phyloP scores from a whole-genome alignment of 805 yeast species.

The Pichia pseudocactophila region DNA sequence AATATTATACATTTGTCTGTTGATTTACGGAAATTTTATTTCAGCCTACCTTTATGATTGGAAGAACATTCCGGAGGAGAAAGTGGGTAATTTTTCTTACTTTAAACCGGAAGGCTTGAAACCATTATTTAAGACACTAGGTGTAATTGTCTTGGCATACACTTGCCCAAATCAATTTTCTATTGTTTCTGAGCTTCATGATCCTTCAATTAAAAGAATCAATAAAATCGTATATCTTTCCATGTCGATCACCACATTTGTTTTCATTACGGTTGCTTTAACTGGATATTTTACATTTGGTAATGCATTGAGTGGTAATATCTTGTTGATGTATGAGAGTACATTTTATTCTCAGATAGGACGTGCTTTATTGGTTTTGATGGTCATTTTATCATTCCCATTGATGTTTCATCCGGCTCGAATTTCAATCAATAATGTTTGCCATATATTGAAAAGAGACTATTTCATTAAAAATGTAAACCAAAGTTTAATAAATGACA shows the following conservation, averaged over 20 bases:
- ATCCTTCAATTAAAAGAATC: slow-evolving; percentile 42
- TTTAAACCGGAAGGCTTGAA: slow-evolving; percentile 34
- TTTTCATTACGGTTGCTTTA: slow-evolving; percentile 59
- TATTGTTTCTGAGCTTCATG: slow-evolving; percentile 59
- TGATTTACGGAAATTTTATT: slow-evolving; percentile 44
- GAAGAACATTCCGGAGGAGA: slow-evolving; percentile 34
- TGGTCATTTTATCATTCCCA: slow-evolving; percentile 73
- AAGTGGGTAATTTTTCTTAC: slow-evolving; percentile 37
- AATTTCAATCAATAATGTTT: slow-evolving; percentile 59
- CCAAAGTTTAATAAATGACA: slow-evolving; percentile 1
- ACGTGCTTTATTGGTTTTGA: slow-evolving; percentile 52
- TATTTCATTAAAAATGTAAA: too few relatives aligned
- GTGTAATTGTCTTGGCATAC: slow-evolving; percentile 69
- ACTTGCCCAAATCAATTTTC: slow-evolving; percentile 79
- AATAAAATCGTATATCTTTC: slow-evolving; percentile 37
- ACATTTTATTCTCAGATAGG: slow-evolving; percentile 43
- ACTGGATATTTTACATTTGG: slow-evolving; percentile 72
- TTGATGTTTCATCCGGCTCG: slow-evolving; percentile 77
- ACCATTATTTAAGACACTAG: slow-evolving; percentile 52
- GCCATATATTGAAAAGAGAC: slow-evolving; percentile 15
- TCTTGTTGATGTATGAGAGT: slow-evolving; percentile 57
- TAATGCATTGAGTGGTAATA: slow-evolving; percentile 52
- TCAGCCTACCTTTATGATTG: slow-evolving; percentile 18
- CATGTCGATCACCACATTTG: slow-evolving; percentile 41
- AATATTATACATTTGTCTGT: slow-evolving; percentile 49